Conservation (phyloP, 495 filamentous ascomycete species). For the Podospora conica region DNA sequence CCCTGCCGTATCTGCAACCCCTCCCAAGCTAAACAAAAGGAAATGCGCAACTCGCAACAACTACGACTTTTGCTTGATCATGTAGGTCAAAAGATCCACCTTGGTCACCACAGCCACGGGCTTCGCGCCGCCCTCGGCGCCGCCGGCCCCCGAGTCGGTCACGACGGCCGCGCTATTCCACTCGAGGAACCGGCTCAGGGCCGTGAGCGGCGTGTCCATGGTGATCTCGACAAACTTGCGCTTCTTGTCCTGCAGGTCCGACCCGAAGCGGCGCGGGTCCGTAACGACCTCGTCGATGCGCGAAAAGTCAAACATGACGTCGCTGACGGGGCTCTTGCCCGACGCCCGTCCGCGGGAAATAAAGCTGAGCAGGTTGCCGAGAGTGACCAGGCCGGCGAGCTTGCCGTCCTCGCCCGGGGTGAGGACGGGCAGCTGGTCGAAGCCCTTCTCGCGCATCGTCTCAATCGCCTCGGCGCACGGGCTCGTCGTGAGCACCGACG, state of each 20-base stretch:
- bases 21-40: not conserved
- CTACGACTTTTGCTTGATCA: conserved; percentile 62
- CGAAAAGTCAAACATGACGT: conserved; percentile 95
- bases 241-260: conserved; percentile 39
- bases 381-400: conserved; percentile 84
- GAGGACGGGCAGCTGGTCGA: conserved; percentile 92
- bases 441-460: conserved; percentile 93
- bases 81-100: conserved; percentile 89
- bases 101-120: conserved; percentile 92
- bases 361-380: conserved; percentile 89
- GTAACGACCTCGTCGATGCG: conserved; percentile 83
- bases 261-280: conserved; percentile 62
- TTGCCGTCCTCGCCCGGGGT: conserved; percentile 52
- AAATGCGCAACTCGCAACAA: not conserved
- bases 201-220: conserved; percentile 73
- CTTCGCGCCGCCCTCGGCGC: conserved; percentile 45
- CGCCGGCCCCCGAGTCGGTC: conserved; percentile 51
- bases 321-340: conserved; percentile 61
- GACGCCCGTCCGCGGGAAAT: conserved; percentile 75
- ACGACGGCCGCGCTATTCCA: conserved; percentile 96
- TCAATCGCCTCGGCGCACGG: conserved; percentile 82
- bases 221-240: conserved; percentile 91
- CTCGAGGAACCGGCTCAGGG: conserved; percentile 86
- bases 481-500: conserved; percentile 63
- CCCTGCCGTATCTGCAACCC: not conserved